Conservation (phyloP, 2,329 filamentous ascomycete species). For the Teratosphaeria viscida region DNA sequence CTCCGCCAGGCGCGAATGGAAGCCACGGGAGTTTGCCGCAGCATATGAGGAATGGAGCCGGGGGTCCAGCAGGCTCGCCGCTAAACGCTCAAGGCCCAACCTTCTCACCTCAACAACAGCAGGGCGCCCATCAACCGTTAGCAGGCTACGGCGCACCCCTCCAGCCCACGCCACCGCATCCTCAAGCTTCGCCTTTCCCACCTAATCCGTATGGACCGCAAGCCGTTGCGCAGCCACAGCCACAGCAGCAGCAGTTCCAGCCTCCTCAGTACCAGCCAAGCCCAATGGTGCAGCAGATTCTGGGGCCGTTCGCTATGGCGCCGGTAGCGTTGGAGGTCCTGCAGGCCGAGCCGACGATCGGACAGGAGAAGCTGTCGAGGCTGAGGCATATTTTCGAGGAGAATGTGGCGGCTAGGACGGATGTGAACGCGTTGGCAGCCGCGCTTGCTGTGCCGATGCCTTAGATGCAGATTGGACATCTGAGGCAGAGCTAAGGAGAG, state of each 20-base stretch:
- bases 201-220: slow-evolving; percentile 29
- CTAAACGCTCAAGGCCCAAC: slow-evolving; percentile 28
- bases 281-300: slow-evolving; percentile 30
- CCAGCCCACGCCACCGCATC: not conserved
- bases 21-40: slow-evolving; percentile 4
- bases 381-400: slow-evolving; percentile 57
- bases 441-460: slow-evolving; percentile 6
- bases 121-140: slow-evolving; percentile 22
- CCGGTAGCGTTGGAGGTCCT: slow-evolving; percentile 33
- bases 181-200: slow-evolving; percentile 18
- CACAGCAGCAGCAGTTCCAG: slow-evolving; percentile 6
- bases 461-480: not conserved
- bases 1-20: slow-evolving; percentile 5
- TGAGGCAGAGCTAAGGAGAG: not conserved
- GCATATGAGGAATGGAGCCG: slow-evolving; percentile 9
- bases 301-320: slow-evolving; percentile 33
- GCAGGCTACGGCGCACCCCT: slow-evolving; percentile 11
- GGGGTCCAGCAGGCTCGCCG: slow-evolving; percentile 23
- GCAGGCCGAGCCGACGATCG: slow-evolving; percentile 25
- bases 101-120: slow-evolving; percentile 23
- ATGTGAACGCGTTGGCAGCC: slow-evolving; percentile 31
- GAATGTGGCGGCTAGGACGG: slow-evolving; percentile 54
- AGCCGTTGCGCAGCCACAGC: slow-evolving; percentile 6
- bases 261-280: slow-evolving; percentile 17
- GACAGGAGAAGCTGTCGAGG: slow-evolving; percentile 56